These are phyloP conservation scores for Musa itinerans DNA, from an alignment of 176 grass and related monocot species.

Conservation along the genomic window DNA sequence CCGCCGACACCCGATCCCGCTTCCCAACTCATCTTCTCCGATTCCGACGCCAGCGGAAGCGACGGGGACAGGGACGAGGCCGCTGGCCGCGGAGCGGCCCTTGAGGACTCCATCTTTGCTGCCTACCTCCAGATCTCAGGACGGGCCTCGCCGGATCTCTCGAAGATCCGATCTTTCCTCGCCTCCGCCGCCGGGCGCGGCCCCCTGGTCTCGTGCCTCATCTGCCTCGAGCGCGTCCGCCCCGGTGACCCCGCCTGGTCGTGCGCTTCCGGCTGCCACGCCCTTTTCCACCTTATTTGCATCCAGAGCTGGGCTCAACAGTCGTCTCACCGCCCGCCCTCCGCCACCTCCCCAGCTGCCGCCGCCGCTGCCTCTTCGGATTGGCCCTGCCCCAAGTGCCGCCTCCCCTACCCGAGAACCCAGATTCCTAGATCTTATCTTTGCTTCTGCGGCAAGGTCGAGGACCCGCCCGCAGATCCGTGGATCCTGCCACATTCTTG, in stretches of 20 bases:
- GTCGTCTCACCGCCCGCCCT: constrained; percentile 30
- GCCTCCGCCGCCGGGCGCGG: constrained; percentile 62
- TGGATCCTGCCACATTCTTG: constrained; percentile 95
- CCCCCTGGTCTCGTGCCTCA: constrained; percentile 55
- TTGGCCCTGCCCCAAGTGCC: constrained; percentile 95
- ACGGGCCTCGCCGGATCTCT: constrained; percentile 42
- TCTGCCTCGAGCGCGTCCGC: constrained; percentile 80
- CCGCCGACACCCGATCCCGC: not conserved
- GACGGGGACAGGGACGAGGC: constrained; percentile 28
- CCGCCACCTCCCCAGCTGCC: constrained; percentile 21
- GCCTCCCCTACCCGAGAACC: constrained; percentile 57
- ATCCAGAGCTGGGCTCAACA: constrained; percentile 91
- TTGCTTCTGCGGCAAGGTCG: constrained; percentile 74
- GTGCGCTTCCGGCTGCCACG: constrained; percentile 62
- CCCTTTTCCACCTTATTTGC: constrained; percentile 80
- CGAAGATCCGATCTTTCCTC: constrained; percentile 77
- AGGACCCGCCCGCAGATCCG: constrained; percentile 57
- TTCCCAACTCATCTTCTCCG: constrained; percentile 19
- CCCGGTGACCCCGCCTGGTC: constrained; percentile 69
- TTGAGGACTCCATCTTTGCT: constrained; percentile 42
- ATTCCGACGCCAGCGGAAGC: constrained; percentile 22
- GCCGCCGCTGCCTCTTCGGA: constrained; percentile 19
- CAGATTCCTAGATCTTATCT: constrained; percentile 53
- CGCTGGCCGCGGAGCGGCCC: constrained; percentile 9
- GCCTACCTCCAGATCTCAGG: constrained; percentile 46